Percentiles rank a stretch among this genome's conserved stretches.
Evolutionary conservation across 768 basidiomycete genomes (phyloP).

Genomic region (Lactifluus volemus): DNA sequence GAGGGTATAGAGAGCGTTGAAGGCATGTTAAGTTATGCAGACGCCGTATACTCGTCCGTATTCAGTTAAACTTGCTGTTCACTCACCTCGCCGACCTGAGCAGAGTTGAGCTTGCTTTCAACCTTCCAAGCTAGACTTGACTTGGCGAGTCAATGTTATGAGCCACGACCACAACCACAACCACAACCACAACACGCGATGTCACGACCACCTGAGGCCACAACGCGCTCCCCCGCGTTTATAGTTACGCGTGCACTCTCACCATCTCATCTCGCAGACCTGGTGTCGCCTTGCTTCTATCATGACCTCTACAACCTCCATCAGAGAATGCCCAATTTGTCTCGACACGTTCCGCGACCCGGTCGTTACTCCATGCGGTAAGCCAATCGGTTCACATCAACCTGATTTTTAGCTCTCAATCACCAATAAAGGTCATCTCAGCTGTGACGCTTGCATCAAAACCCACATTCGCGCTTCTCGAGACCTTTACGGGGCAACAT

Average conservation of each 20-base stretch:
- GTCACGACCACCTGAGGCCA: not conserved
- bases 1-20: slow-evolving; percentile 1
- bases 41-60: too few relatives aligned
- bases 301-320: not conserved
- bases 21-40: slow-evolving; percentile 1
- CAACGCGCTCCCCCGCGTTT: not conserved
- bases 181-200: not conserved
- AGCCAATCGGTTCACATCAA: not conserved
- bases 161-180: not conserved
- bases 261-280: not conserved
- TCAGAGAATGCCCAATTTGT: slow-evolving; percentile 14
- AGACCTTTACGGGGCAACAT: not conserved
- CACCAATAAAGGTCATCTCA: slow-evolving; percentile 11
- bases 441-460: slow-evolving; percentile 4
- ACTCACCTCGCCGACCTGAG: not conserved
- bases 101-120: not conserved
- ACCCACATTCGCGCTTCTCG: not conserved
- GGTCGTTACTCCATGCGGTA: slow-evolving; percentile 13
- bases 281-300: not conserved
- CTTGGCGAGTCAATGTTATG: not conserved
- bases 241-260: not conserved
- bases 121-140: not conserved
- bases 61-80: too few relatives aligned
- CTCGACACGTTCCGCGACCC: slow-evolving; percentile 8
- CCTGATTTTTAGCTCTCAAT: not conserved